Percentiles rank a stretch among this genome's conserved stretches.
These are phyloP conservation scores for Cyphellophora attinorum DNA, from an alignment of 2,329 filamentous ascomycete species.

Conservation along the genomic window DNA sequence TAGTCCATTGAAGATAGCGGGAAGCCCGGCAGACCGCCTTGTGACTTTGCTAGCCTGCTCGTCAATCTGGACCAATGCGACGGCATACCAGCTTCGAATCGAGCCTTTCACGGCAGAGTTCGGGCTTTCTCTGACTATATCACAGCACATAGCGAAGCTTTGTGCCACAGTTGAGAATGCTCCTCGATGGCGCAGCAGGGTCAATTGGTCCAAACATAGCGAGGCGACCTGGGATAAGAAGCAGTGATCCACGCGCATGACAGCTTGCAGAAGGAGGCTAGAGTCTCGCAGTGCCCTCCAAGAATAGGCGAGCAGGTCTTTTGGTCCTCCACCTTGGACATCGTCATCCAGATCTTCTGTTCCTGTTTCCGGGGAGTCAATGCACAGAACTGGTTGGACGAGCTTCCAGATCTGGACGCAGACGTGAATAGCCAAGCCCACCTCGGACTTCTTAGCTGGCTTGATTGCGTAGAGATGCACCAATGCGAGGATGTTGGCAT, in stretches of 20 bases:
- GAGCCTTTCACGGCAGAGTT: conserved; percentile 35
- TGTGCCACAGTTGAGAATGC: conserved; percentile 89
- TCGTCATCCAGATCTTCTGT: conserved; percentile 52
- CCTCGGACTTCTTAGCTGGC: neutral
- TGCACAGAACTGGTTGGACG: conserved; percentile 71
- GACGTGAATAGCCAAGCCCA: conserved; percentile 44
- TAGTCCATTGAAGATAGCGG: conserved; percentile 74
- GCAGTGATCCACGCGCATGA: conserved; percentile 42
- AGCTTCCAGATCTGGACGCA: conserved; percentile 66
- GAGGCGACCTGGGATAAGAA: conserved; percentile 60
- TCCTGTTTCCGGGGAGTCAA: conserved; percentile 89
- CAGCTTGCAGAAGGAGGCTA: conserved; percentile 61
- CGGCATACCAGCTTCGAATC: conserved; percentile 63
- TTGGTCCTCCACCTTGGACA: conserved; percentile 65
- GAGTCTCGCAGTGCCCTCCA: conserved; percentile 94
- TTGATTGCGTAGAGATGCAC: neutral
- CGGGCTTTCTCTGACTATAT: conserved; percentile 45
- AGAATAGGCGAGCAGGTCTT: conserved; percentile 86
- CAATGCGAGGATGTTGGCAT: conserved; percentile 11
- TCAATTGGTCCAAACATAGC: conserved; percentile 72
- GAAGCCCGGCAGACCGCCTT: conserved; percentile 82
- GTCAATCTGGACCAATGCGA: conserved; percentile 60
- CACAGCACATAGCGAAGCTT: conserved; percentile 77
- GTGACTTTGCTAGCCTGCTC: conserved; percentile 71
- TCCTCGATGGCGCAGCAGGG: conserved; percentile 75